Base-by-base conservation (phyloP, 2,329 filamentous ascomycete genomes). In the Aspergillus chevalieri region DNA sequence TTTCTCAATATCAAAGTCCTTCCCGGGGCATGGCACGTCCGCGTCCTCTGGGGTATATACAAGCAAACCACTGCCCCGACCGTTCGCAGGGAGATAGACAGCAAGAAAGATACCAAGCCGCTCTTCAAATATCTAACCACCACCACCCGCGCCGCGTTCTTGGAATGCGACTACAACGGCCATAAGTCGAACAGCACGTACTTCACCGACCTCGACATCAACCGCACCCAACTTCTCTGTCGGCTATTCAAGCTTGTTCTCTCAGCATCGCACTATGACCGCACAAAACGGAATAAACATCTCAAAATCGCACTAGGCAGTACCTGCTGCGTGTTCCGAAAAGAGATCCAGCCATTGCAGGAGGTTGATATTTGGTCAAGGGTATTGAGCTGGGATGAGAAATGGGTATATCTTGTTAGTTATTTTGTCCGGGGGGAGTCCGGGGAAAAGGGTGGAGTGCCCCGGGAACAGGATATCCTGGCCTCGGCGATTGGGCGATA, bases 341-440 rank as follows among this genome's bases (percentile, higher is more conserved):
- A 74, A 42, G 86, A 89, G 72, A 84, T 89, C 49, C 75, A 76
- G 44, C 79, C 82, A 1, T 83, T 81, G 60, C 74, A 81, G 61
- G 63, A 68, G 10, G 89, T 84, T 67, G 85, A 89, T 72, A 79
- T 87, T 66, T 87, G 85, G 81, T 81, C 75, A 34, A 75, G 83
- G 19, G 62, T 89, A 8, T 71, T 89, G 21, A 67, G 73, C 56
- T 89, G 85, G 85, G 86, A 89, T 68, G 76, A 81, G 54, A 89
- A 89, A 71, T 89, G 86, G 86, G 60, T 89, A 36, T 87, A 85
- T 65, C 74, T 88, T 39, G 75, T 86, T 21, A 85, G 81, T 30
- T 83, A 87, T 64, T 88, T 85, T 55, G 79, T 89, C 1, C 79
- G 69, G n/a, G 64, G 63, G 17, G 62, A 64, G 28, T 63, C 65